Conservation (phyloP, 331 rosid species). For the Malus hybrid region DNA sequence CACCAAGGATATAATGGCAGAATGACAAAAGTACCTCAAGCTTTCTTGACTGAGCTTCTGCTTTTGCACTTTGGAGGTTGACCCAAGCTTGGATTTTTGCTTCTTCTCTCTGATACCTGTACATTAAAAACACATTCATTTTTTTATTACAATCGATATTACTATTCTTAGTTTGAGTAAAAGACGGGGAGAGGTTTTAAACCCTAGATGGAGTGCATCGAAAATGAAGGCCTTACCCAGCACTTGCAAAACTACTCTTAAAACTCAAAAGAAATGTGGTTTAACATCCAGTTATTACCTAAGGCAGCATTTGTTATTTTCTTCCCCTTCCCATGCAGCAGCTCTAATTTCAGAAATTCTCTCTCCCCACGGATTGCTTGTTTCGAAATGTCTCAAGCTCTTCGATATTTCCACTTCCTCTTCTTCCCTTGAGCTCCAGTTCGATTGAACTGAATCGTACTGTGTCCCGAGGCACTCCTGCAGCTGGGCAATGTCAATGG, state of each 20-base stretch:
- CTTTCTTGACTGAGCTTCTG: constrained; percentile 88
- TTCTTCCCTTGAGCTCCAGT: constrained; percentile 93
- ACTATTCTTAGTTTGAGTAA: too few relatives aligned
- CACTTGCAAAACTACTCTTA: too few relatives aligned
- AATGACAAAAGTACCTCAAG: constrained; percentile 65
- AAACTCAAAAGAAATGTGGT: neutral
- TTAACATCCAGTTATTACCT: constrained; percentile 38
- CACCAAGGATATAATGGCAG: neutral
- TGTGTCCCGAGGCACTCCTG: constrained; percentile 78
- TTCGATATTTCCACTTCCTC: constrained; percentile 90
- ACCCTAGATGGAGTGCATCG: too few relatives aligned
- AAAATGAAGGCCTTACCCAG: too few relatives aligned
- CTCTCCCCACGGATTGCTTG: constrained; percentile 40
- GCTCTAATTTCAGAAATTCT: constrained; percentile 57
- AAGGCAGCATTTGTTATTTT: constrained; percentile 66
- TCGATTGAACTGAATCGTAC: constrained; percentile 60
- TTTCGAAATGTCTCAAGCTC: constrained; percentile 77
- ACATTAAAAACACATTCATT: constrained; percentile 14
- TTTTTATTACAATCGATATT: too few relatives aligned
- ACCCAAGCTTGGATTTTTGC: constrained; percentile 92
- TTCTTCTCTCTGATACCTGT: constrained; percentile 92
- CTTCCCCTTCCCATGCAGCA: constrained; percentile 85
- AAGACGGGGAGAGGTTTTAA: too few relatives aligned
- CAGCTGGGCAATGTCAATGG: constrained; percentile 55
- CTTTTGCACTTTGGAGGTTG: constrained; percentile 89